These are phyloP conservation scores for Epicoccum nigrum DNA, from an alignment of 2,329 filamentous ascomycete species.

Conservation along the genomic window DNA sequence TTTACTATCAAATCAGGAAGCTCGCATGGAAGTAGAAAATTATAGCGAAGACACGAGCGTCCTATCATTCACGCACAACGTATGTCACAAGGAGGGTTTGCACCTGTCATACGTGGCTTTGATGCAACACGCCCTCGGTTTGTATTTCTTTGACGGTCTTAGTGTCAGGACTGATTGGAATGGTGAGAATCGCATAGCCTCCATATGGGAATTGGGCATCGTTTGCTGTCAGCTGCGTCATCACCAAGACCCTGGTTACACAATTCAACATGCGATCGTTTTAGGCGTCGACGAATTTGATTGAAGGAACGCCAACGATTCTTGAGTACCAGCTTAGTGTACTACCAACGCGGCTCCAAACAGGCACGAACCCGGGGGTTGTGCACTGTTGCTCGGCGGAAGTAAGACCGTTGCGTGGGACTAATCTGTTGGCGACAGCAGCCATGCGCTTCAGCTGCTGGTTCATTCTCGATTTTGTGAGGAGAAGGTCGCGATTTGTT, in stretches of 20 bases:
- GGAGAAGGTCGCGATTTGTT: too few relatives aligned
- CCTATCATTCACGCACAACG: not conserved
- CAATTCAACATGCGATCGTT: slow-evolving; percentile 16
- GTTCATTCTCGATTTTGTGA: not conserved
- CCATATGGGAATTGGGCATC: slow-evolving; percentile 3
- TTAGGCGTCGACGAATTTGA: slow-evolving; percentile 5
- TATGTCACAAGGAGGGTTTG: not conserved
- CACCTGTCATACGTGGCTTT: slow-evolving; percentile 7
- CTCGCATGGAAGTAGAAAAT: not conserved
- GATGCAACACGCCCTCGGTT: not conserved
- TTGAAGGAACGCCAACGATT: slow-evolving; percentile 2
- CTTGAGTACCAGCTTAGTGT: slow-evolving; percentile 2
- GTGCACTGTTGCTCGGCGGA: not conserved
- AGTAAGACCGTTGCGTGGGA: not conserved
- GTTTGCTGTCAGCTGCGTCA: slow-evolving; percentile 14
- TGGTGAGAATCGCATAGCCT: slow-evolving; percentile 3
- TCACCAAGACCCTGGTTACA: slow-evolving; percentile 4
- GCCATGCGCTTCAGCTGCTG: not conserved
- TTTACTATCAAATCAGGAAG: too few relatives aligned
- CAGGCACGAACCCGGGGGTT: not conserved
- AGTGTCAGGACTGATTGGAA: slow-evolving; percentile 3
- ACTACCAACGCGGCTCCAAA: slow-evolving; percentile 11
- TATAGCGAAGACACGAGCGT: not conserved
- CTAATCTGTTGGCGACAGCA: not conserved
- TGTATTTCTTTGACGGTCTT: slow-evolving; percentile 3